Evolutionary conservation across 2,329 filamentous ascomycete genomes (phyloP), one percentile per base, ranked within the genome.

Genomic region (Stachybotrys echinatus): DNA sequence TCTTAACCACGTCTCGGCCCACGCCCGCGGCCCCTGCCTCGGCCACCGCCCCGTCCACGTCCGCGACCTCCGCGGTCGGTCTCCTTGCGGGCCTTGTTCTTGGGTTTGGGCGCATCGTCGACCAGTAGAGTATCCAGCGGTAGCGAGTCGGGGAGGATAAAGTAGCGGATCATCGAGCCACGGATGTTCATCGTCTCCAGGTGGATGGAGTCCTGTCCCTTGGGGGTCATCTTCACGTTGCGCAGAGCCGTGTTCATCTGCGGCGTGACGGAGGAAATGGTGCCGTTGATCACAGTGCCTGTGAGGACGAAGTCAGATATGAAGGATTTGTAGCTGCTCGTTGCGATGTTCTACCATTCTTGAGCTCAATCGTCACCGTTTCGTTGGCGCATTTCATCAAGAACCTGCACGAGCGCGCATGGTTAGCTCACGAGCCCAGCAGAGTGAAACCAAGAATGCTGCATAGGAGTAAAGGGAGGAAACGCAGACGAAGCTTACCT

Each of bases 341-440:
- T 12, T 18, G 21, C n/a, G n/a, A n/a, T 14, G 27, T 34, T 8
- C 43, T 77, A 94, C 92, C 94, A 82, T 97, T 97, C 74, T 99
- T 99, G 60, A 99, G 80, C 74, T 99, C 94, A 71, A 99, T 89
- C 42, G 92, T 97, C 64, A 97, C 94, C 64, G 94, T 96, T 77
- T 99, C 94, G 73, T 96, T 97, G 72, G 89, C 85, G 73, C 92
- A 97, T 80, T 99, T 99, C 92, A 97, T 97, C 62, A 99, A 79
- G 72, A 99, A 99, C 70, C 94, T 97, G 71, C 52, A 54, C 48
- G 56, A 53, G 47, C 51, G 42, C n/a, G 14, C 27, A 34, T 14
- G 48, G 59, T 66, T 57, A 66, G 63, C 54, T 49, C 42, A 48
- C 10, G 14, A 8, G 27, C 27, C 27, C 27, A 34, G 27, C 27